Base-by-base conservation (phyloP, 2,329 filamentous ascomycete species). In the Nothophoma quercina region DNA sequence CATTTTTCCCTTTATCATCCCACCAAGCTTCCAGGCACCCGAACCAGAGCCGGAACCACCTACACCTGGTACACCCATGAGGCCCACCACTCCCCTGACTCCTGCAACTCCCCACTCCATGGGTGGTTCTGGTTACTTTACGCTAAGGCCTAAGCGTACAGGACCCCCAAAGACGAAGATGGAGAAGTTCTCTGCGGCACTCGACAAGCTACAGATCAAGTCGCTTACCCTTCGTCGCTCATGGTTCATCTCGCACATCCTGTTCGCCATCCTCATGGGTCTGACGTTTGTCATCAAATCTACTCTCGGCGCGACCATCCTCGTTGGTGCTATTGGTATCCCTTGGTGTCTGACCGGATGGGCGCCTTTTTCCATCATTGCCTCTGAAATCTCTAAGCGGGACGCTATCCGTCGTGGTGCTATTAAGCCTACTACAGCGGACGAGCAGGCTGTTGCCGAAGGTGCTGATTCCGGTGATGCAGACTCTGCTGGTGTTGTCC, bases 281-380 rank as follows among this genome's bases (percentile, higher is more conserved):
- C 85, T 87, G 68, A 96, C 93, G 0, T 86, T 96, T 50, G 82
- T 96, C 54, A 90, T 96, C 30, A 83, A 80, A 32, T 86, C 85
- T 2, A 87, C 91, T 7, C 79, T 84, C 50, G 85, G 82, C 8
- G 93, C 90, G 1, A 96, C 90, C 0, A 81, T 85, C 1, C 82
- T 96, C 26, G 88, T 96, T 49, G 90, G 87, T 1, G 78, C 95
- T 19, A 87, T 96, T 39, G 93, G 93, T 26, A 86, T 98, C 52
- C 92, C 91, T 1, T 98, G 93, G 93, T 92, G 93, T 18, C 79
- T 97, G 66, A 92, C 92, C 2, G 85, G 96, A 21, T 98, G 93
- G 93, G 93, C 93, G 0, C 93, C 93, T 0, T 98, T 93, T 78
- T 93, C 93, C 30, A 89, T 98, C 64, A 97, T 98, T 70, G 92